phyloP scores from a whole-genome alignment of 2,329 filamentous ascomycete genomes.

The Leptoxyphium fumago region DNA sequence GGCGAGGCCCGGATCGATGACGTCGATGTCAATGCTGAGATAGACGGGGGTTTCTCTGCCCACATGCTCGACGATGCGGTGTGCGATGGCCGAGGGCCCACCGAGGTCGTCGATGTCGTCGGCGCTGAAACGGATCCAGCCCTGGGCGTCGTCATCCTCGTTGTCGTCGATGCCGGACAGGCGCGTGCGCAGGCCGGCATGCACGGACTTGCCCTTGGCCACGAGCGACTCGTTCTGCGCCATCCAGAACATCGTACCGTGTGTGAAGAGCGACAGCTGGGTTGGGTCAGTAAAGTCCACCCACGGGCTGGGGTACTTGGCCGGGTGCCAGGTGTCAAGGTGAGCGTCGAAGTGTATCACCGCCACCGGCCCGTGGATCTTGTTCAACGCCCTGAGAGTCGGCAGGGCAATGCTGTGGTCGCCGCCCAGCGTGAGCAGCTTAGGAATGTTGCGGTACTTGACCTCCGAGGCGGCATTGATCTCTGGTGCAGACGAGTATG shows the following conservation, averaged over 20 bases:
- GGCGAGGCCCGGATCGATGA: slow-evolving; percentile 57
- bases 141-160: slow-evolving; percentile 55
- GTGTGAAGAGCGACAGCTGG: slow-evolving; percentile 63
- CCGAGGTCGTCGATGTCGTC: slow-evolving; percentile 83
- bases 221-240: slow-evolving; percentile 70
- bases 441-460: slow-evolving; percentile 28
- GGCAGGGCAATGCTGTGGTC: slow-evolving; percentile 37
- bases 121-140: slow-evolving; percentile 64
- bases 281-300: slow-evolving; percentile 33
- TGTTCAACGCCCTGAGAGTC: slow-evolving; percentile 34
- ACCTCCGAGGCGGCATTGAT: slow-evolving; percentile 23
- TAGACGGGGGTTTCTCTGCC: slow-evolving; percentile 68
- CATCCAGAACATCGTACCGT: slow-evolving; percentile 86
- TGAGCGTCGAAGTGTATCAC: slow-evolving; percentile 45
- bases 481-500: slow-evolving; percentile 25
- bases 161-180: slow-evolving; percentile 56
- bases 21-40: slow-evolving; percentile 67
- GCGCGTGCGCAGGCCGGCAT: slow-evolving; percentile 69
- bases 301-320: slow-evolving; percentile 69
- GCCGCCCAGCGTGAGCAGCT: slow-evolving; percentile 34
- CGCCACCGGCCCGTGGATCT: slow-evolving; percentile 29
- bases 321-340: slow-evolving; percentile 74
- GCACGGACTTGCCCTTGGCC: slow-evolving; percentile 57
- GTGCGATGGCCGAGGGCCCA: slow-evolving; percentile 47
- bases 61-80: slow-evolving; percentile 54